Conservation (phyloP, 768 basidiomycete species). For the Mrakia gelida region DNA sequence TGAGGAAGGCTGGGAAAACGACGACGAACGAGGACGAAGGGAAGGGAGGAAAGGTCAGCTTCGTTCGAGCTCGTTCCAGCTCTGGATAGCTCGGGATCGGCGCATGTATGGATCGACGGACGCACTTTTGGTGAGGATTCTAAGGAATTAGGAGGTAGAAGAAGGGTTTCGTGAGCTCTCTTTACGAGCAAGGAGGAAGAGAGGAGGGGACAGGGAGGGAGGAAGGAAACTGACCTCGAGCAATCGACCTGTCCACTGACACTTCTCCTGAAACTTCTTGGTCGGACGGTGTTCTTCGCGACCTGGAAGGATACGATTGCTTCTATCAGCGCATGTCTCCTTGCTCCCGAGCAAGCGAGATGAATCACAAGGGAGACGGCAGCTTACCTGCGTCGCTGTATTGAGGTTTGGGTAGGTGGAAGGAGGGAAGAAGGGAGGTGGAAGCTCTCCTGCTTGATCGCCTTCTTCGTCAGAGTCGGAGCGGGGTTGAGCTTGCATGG, state of each 20-base stretch:
- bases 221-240: not conserved
- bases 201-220: not conserved
- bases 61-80: not conserved
- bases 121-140: constrained; percentile 29
- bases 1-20: constrained; percentile 58
- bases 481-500: not conserved
- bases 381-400: constrained; percentile 28
- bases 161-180: not conserved
- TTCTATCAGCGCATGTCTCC: not conserved
- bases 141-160: not conserved
- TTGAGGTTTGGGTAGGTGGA: constrained; percentile 31
- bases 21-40: not conserved
- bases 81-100: no score
- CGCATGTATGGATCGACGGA: not conserved
- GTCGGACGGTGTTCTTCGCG: constrained; percentile 6
- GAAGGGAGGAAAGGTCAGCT: not conserved
- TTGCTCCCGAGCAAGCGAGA: no score
- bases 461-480: not conserved
- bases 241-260: constrained; percentile 31
- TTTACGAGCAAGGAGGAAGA: not conserved
- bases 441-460: not conserved
- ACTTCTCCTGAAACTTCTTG: constrained; percentile 16
- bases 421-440: constrained; percentile 1
- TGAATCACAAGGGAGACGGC: not conserved
- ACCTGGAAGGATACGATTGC: not conserved